These are phyloP conservation scores for Blastobotrys apis DNA, from an alignment of 1,139 yeast species.

Conservation along the genomic window DNA sequence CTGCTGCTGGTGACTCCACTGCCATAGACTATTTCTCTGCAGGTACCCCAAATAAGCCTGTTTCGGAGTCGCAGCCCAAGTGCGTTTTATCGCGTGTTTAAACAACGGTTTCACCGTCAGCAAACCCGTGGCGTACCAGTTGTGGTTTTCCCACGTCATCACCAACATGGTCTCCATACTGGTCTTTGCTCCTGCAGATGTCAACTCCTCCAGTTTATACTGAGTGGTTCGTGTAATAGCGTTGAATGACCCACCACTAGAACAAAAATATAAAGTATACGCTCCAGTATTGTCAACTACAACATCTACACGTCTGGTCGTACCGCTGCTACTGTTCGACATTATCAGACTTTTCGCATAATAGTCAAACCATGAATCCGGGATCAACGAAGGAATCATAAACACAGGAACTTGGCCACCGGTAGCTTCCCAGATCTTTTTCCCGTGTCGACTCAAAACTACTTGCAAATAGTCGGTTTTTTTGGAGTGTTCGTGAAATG, in stretches of 20 bases:
- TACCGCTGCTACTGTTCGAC: not conserved
- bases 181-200: no score
- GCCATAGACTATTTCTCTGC: not conserved
- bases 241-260: not conserved
- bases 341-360: conserved; percentile 6
- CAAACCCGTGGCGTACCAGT: conserved; percentile 11
- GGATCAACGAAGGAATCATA: conserved; percentile 3
- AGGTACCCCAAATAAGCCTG: conserved; percentile 7
- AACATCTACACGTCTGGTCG: not conserved
- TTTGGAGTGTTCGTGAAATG: conserved; percentile 6
- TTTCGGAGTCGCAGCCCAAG: conserved; percentile 4
- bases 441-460: conserved; percentile 3
- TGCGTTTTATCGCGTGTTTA: conserved; percentile 8
- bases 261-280: conserved; percentile 1
- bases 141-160: conserved; percentile 11
- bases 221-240: conserved; percentile 8
- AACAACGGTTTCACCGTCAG: conserved; percentile 8
- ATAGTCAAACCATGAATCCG: conserved; percentile 11
- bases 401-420: conserved; percentile 6
- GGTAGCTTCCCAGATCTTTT: conserved; percentile 3
- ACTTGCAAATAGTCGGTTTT: conserved; percentile 6
- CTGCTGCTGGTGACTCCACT: not conserved
- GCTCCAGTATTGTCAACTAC: conserved; percentile 1
- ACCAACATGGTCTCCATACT: conserved; percentile 11
- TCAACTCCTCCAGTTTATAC: conserved; percentile 3